Evolutionary conservation across 2,329 filamentous ascomycete species (phyloP).

Genomic region (Fusarium oxysporum): DNA sequence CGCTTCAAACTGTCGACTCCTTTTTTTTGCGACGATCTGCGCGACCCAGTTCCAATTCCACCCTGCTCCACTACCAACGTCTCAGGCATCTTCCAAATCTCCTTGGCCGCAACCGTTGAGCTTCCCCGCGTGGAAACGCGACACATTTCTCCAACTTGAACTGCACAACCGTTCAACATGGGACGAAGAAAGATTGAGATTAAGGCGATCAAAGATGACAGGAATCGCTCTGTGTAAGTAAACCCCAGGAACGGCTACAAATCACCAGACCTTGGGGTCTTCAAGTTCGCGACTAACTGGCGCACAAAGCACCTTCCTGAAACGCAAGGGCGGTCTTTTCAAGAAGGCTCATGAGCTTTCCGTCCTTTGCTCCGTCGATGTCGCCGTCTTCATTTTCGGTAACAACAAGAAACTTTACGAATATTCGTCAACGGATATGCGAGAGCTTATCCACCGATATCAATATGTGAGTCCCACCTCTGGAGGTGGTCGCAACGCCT

Average conservation of each 20-base stretch:
- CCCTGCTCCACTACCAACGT: slow-evolving; percentile 7
- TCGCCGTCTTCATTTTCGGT: slow-evolving; percentile 98
- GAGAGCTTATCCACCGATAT: slow-evolving; percentile 87
- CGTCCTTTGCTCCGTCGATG: slow-evolving; percentile 97
- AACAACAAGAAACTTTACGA: slow-evolving; percentile 99
- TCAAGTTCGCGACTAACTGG: slow-evolving; percentile 35
- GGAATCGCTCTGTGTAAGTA: slow-evolving; percentile 95
- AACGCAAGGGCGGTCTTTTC: slow-evolving; percentile 98
- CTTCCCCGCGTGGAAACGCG: slow-evolving; percentile 41
- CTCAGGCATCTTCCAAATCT: slow-evolving; percentile 21
- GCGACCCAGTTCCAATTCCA: slow-evolving; percentile 20
- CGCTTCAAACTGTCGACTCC: background rate
- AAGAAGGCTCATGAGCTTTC: slow-evolving; percentile 99
- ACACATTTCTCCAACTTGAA: slow-evolving; percentile 28
- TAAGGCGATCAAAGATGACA: slow-evolving; percentile 98
- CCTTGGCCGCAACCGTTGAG: slow-evolving; percentile 21
- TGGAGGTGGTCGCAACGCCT: slow-evolving; percentile 8
- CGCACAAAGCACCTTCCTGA: slow-evolving; percentile 85
- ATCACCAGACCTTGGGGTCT: background rate
- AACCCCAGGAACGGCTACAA: background rate
- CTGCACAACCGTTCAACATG: slow-evolving; percentile 65
- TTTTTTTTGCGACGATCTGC: slow-evolving; percentile 17
- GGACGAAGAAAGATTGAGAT: slow-evolving; percentile 99
- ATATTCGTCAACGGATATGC: slow-evolving; percentile 94
- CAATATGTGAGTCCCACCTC: slow-evolving; percentile 78